Conservation (phyloP, 495 filamentous ascomycete species). For the Penicillium pancosmium region DNA sequence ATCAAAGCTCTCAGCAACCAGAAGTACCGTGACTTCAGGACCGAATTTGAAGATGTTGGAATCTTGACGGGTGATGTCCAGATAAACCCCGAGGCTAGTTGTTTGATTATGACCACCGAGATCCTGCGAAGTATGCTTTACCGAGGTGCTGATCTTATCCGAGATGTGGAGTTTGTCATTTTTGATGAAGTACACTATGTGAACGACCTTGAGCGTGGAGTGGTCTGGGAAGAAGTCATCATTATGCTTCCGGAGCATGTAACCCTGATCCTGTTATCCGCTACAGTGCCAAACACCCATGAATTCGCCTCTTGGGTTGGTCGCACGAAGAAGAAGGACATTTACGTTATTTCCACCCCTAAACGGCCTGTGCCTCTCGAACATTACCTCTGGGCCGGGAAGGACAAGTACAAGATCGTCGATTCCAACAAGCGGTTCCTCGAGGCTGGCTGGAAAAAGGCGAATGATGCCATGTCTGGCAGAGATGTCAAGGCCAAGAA, state of each 20-base stretch:
- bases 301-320: conserved; percentile 99
- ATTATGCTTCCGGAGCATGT: conserved; percentile 99
- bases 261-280: conserved; percentile 90
- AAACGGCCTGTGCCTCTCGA: conserved; percentile 94
- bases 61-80: conserved; percentile 98
- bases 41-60: conserved; percentile 89
- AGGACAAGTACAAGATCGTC: conserved; percentile 92
- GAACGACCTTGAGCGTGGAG: conserved; percentile 94
- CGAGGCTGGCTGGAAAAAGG: conserved; percentile 92
- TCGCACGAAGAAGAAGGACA: conserved; percentile 96
- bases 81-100: conserved; percentile 96
- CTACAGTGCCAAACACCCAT: conserved; percentile 94
- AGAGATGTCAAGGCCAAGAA: conserved; percentile 69
- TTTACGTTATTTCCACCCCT: conserved; percentile 96
- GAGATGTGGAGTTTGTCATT: conserved; percentile 98
- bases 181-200: conserved; percentile 99
- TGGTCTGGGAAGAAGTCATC: conserved; percentile 99
- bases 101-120: conserved; percentile 98
- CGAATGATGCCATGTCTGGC: conserved; percentile 78
- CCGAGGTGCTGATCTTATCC: conserved; percentile 90
- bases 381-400: conserved; percentile 93
- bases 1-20: conserved; percentile 99
- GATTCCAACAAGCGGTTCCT: conserved; percentile 88
- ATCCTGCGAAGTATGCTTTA: conserved; percentile 99
- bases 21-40: conserved; percentile 94